Evolutionary conservation across 2,329 filamentous ascomycete genomes (phyloP).

Genomic region (Xylariales sp.): DNA sequence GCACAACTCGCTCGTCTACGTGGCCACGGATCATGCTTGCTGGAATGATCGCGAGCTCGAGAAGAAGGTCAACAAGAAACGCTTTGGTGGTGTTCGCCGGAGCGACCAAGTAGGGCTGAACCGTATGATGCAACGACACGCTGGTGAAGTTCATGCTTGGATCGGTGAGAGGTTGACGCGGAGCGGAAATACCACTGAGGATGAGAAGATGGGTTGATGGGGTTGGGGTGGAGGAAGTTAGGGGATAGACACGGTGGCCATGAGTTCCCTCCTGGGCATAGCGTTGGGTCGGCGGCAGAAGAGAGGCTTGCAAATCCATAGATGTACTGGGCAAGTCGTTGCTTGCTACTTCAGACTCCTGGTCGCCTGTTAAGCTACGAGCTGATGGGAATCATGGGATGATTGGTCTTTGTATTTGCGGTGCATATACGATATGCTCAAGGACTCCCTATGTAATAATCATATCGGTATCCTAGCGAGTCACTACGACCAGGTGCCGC

Average conservation of each 20-base stretch:
- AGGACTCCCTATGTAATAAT: no score
- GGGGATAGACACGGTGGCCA: no score
- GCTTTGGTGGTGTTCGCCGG: conserved; percentile 54
- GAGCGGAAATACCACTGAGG: conserved; percentile 44
- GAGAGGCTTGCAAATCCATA: no score
- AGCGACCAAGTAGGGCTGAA: conserved; percentile 45
- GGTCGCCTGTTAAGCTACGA: no score
- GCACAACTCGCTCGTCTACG: conserved; percentile 72
- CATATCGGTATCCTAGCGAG: no score
- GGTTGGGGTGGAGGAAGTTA: no score
- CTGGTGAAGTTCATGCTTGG: conserved; percentile 47
- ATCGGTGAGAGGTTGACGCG: conserved; percentile 37
- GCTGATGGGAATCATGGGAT: background rate
- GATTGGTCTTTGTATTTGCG: background rate
- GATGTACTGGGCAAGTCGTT: no score
- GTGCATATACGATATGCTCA: no score
- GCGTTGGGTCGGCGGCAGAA: background rate
- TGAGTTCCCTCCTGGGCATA: no score
- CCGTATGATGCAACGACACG: conserved; percentile 54
- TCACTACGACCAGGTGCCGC: no score
- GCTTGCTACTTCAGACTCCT: no score
- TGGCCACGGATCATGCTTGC: conserved; percentile 68
- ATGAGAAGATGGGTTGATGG: conserved; percentile 28
- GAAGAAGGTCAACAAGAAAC: conserved; percentile 54
- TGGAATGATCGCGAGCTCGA: conserved; percentile 63